Conservation (phyloP, 176 grass and related monocot genomes). For the Musa schizocarpa region DNA sequence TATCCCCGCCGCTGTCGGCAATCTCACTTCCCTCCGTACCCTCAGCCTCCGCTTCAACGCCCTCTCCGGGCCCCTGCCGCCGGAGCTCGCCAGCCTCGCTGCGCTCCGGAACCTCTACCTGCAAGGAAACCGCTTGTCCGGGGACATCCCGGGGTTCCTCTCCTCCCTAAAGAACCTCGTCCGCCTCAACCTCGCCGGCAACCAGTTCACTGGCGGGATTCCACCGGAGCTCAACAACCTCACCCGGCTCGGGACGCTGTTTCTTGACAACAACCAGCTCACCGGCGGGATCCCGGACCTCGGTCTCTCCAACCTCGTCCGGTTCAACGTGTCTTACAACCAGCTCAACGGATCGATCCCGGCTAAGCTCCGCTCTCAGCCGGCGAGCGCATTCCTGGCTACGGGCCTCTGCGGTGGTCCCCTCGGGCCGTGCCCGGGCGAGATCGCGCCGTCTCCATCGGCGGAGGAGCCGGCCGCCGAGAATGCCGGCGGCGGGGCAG, state of each 20-base stretch:
- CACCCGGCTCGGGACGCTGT: conserved; percentile 34
- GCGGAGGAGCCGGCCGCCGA: not conserved
- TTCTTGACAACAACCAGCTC: conserved; percentile 47
- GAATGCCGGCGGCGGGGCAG: not conserved
- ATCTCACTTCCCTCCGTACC: conserved; percentile 5
- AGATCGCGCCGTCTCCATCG: conserved; percentile 21
- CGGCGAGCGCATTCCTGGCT: conserved; percentile 48
- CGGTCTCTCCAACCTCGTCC: conserved; percentile 18
- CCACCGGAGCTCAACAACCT: conserved; percentile 34
- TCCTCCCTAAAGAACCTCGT: conserved; percentile 4
- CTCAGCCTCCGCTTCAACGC: conserved; percentile 17
- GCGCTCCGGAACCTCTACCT: conserved; percentile 10
- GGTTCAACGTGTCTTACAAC: conserved; percentile 74
- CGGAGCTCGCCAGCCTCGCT: not conserved
- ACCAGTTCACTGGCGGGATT: conserved; percentile 16
- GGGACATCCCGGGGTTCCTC: not conserved
- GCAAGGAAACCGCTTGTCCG: conserved; percentile 6
- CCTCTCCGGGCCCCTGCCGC: conserved; percentile 13
- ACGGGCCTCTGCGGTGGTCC: conserved; percentile 65
- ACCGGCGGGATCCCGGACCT: conserved; percentile 41
- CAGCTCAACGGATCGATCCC: conserved; percentile 59
- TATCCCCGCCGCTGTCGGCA: conserved; percentile 10
- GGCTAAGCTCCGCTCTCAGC: conserved; percentile 24
- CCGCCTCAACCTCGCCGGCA: conserved; percentile 12
- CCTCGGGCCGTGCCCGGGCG: conserved; percentile 28